Percentiles rank a stretch among this genome's conserved stretches.
Evolutionary conservation across 495 filamentous ascomycete genomes (phyloP).

Genomic region (Hyaloscypha variabilis): DNA sequence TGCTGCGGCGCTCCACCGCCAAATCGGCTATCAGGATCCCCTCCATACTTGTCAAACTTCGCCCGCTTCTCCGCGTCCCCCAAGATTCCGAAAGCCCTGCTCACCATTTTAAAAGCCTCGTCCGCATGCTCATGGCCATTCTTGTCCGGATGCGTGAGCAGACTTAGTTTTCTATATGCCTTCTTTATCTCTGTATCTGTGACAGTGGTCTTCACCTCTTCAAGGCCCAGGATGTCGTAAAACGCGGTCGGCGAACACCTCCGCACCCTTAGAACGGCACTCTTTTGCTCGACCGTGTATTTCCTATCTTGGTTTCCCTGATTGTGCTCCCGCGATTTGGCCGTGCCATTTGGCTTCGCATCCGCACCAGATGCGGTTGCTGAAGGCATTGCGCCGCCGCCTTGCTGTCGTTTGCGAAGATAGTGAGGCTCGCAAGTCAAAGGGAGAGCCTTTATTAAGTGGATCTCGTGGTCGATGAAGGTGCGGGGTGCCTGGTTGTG

Average conservation of each 20-base stretch:
- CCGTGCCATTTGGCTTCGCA: conserved; percentile 56
- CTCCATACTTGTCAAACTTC: conserved; percentile 84
- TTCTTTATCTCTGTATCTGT: conserved; percentile 86
- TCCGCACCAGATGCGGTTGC: conserved; percentile 68
- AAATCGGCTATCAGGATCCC: conserved; percentile 88
- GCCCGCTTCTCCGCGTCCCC: conserved; percentile 91
- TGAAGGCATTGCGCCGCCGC: conserved; percentile 64
- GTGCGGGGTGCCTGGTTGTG: background rate
- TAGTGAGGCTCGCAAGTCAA: background rate
- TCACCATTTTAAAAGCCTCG: conserved; percentile 98
- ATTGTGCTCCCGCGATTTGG: conserved; percentile 82
- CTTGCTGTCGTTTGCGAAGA: background rate
- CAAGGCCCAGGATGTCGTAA: conserved; percentile 83
- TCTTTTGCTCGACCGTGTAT: conserved; percentile 87
- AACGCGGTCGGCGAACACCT: conserved; percentile 83
- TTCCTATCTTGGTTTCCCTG: conserved; percentile 91
- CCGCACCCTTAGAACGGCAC: conserved; percentile 84
- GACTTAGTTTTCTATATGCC: conserved; percentile 87
- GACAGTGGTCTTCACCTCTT: conserved; percentile 60
- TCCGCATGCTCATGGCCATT: conserved; percentile 97
- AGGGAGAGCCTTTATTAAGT: background rate
- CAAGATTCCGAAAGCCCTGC: conserved; percentile 88
- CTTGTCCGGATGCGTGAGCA: conserved; percentile 95
- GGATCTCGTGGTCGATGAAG: background rate
- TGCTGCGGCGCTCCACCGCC: conserved; percentile 48